Conservation (phyloP, 129 eudicot species). For the Daucus carota region DH1_v3.0 NC_030384.2:29762001-29762500, state of each 20-base stretch:
- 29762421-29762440: neutral
- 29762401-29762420: neutral
- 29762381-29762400: neutral
- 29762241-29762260: constrained; percentile 3
- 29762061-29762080: neutral
- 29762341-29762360: neutral
- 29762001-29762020: too few species aligned
- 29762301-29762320: neutral
- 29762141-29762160: neutral
- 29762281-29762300: neutral
- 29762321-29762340: neutral
- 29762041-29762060: neutral
- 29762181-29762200: neutral
- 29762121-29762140: neutral
- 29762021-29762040: neutral
- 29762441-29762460: neutral
- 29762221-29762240: neutral
- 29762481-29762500: neutral
- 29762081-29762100: neutral
- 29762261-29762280: neutral
- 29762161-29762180: neutral
- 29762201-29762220: constrained; percentile 9
- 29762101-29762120: neutral
- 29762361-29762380: neutral
- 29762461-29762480: neutral